Percentiles rank a stretch among this genome's conserved stretches.
phyloP scores from a whole-genome alignment of 225 moss, liverwort and hornwort species.

The Physcomitrium patens region DNA sequence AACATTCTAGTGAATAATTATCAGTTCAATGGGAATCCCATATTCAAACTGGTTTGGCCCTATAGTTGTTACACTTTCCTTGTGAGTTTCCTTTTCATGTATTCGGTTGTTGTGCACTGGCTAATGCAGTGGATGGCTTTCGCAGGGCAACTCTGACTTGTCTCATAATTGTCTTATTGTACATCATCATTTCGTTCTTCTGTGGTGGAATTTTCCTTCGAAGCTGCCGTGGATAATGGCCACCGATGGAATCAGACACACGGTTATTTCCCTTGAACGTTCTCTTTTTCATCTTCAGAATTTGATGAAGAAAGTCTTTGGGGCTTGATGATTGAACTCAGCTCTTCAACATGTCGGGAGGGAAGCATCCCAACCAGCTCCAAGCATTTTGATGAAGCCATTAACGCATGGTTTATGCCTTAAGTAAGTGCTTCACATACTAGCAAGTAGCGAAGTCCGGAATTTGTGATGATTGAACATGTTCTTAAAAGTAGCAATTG shows the following conservation, averaged over 20 bases:
- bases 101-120: background rate
- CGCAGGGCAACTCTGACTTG: slow-evolving; percentile 60
- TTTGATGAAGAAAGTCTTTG: slow-evolving; percentile 7
- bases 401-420: background rate
- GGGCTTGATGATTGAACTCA: background rate
- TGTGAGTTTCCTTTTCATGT: no score
- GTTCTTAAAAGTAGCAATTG: slow-evolving; percentile 12
- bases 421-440: slow-evolving; percentile 21
- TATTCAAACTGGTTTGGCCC: background rate
- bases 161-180: slow-evolving; percentile 58
- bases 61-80: background rate
- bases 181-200: slow-evolving; percentile 63
- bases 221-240: slow-evolving; percentile 49
- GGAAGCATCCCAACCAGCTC: slow-evolving; percentile 15
- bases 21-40: background rate
- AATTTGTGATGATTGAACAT: slow-evolving; percentile 27
- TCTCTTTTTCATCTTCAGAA: background rate
- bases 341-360: slow-evolving; percentile 7
- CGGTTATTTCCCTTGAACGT: background rate
- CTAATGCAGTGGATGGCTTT: slow-evolving; percentile 17
- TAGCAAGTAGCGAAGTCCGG: slow-evolving; percentile 22
- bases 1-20: background rate
- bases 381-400: slow-evolving; percentile 1
- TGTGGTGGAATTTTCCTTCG: slow-evolving; percentile 68
- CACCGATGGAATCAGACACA: background rate